phyloP scores from a whole-genome alignment of 345 rosid genomes.

The Trapa bicornis region DNA sequence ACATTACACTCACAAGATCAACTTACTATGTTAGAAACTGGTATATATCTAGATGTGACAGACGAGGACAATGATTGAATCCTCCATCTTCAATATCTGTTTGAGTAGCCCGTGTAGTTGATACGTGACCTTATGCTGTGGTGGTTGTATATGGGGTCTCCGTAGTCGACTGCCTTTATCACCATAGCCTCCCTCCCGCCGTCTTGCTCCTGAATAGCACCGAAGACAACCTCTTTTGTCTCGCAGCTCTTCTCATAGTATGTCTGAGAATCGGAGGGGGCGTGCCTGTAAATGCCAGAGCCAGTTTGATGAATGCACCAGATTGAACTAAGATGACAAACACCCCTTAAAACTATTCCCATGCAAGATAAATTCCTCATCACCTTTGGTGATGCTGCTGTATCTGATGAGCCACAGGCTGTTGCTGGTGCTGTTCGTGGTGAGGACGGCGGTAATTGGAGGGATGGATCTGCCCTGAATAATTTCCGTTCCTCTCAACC shows the following conservation, averaged over 20 bases:
- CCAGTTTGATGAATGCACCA: neutral
- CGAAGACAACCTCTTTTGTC: slow-evolving; percentile 80
- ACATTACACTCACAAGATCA: no score
- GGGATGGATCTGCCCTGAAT: slow-evolving; percentile 31
- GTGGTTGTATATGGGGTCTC: slow-evolving; percentile 40
- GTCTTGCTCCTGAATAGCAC: slow-evolving; percentile 84
- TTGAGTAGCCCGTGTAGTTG: slow-evolving; percentile 31
- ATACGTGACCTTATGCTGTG: slow-evolving; percentile 56
- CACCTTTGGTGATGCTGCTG: slow-evolving; percentile 24
- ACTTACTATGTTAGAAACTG: no score
- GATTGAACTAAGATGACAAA: neutral
- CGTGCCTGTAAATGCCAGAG: slow-evolving; percentile 12
- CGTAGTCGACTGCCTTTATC: slow-evolving; percentile 83
- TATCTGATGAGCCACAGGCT: slow-evolving; percentile 18
- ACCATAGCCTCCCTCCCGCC: slow-evolving; percentile 88
- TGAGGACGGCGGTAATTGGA: slow-evolving; percentile 19
- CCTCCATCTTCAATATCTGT: slow-evolving; percentile 2
- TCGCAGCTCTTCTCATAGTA: slow-evolving; percentile 64
- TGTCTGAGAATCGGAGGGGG: slow-evolving; percentile 33
- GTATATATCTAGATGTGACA: neutral
- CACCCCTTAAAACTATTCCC: neutral
- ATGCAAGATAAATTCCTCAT: neutral
- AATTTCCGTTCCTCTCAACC: slow-evolving; percentile 23
- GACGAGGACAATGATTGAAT: neutral
- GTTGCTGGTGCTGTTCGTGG: slow-evolving; percentile 23